Conservation (phyloP, 345 rosid genomes). For the Eucalyptus polyanthemos region DNA sequence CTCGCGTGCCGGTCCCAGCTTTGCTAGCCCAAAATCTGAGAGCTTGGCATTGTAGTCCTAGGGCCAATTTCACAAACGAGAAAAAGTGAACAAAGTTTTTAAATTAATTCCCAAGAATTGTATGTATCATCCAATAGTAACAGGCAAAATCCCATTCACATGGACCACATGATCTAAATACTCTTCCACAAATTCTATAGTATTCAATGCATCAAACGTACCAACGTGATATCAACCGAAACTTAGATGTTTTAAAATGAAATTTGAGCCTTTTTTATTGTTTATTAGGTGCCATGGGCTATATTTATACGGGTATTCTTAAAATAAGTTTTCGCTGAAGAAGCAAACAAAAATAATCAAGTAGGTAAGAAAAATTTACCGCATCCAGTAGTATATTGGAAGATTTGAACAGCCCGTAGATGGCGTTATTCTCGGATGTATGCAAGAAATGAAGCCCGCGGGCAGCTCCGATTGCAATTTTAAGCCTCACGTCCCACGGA, state of each 20-base stretch:
- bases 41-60: not conserved
- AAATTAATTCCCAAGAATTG: not conserved
- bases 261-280: not conserved
- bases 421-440: not conserved
- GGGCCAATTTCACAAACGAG: not conserved
- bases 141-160: not conserved
- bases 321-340: no score
- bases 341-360: not conserved
- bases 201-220: not conserved
- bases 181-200: not conserved
- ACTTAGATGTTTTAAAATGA: not conserved
- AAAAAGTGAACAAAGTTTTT: not conserved
- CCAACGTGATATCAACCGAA: rapidly evolving
- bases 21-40: not conserved
- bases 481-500: not conserved
- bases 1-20: not conserved
- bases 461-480: not conserved
- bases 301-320: not conserved
- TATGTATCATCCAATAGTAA: not conserved
- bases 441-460: not conserved
- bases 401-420: not conserved
- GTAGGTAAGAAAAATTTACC: not conserved
- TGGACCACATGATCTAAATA: not conserved
- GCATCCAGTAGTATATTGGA: not conserved
- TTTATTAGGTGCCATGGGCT: not conserved